A percentile compares a stretch with the other conserved stretches of the same genome.
phyloP scores from a whole-genome alignment of 495 filamentous ascomycete genomes.

The Podospora pseudocomata region DNA sequence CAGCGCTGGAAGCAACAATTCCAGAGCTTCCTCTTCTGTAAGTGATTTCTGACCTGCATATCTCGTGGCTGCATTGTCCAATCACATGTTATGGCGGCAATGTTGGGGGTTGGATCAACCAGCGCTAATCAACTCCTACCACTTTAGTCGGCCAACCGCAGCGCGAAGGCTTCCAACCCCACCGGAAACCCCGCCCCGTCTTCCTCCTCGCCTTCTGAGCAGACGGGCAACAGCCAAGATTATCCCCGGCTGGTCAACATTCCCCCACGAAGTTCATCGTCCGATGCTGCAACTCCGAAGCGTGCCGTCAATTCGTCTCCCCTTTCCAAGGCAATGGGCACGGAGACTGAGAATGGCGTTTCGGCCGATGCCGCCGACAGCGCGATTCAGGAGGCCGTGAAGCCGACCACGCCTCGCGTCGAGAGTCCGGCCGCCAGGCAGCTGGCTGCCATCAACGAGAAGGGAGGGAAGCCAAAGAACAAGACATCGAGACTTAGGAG shows the following conservation, averaged over 20 bases:
- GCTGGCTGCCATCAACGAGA: slow-evolving; percentile 75
- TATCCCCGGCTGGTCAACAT: slow-evolving; percentile 59
- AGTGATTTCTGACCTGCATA: slow-evolving; percentile 26
- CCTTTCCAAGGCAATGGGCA: slow-evolving; percentile 71
- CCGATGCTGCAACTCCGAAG: slow-evolving; percentile 58
- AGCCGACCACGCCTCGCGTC: slow-evolving; percentile 32
- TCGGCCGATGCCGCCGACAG: slow-evolving; percentile 31
- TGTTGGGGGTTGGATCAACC: slow-evolving; percentile 26
- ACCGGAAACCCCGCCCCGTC: slow-evolving; percentile 46
- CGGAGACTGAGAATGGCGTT: slow-evolving; percentile 33
- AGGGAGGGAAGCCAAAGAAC: slow-evolving; percentile 60
- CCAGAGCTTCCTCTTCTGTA: slow-evolving; percentile 44
- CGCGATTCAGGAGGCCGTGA: slow-evolving; percentile 31
- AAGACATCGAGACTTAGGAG: slow-evolving; percentile 88
- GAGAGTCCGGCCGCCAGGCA: slow-evolving; percentile 74
- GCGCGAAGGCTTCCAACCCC: slow-evolving; percentile 41
- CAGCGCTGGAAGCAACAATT: slow-evolving; percentile 35
- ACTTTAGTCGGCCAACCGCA: slow-evolving; percentile 47
- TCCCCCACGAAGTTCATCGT: slow-evolving; percentile 63
- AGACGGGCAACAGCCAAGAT: slow-evolving; percentile 43
- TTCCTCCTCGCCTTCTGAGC: slow-evolving; percentile 36
- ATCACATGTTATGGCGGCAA: slow-evolving; percentile 33
- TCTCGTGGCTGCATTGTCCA: slow-evolving; percentile 31
- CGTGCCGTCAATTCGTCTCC: slow-evolving; percentile 76
- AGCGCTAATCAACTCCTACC: slow-evolving; percentile 31